phyloP scores from a whole-genome alignment of 108 stramenopile species.

The Skeletonema costatum region DNA sequence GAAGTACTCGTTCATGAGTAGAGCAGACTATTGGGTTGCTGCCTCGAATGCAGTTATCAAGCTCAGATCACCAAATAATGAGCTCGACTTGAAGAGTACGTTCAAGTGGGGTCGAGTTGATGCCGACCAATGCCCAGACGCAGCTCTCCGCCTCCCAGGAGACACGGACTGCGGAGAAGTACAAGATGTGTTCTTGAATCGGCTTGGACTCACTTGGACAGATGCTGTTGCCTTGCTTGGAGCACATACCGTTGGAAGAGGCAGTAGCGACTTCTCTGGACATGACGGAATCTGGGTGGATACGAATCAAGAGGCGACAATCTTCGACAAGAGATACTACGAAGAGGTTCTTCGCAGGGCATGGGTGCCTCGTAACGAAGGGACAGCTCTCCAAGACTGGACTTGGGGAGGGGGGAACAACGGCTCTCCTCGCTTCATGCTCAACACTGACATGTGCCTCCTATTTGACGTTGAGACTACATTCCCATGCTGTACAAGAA shows the following conservation, averaged over 20 bases:
- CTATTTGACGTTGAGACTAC: neutral
- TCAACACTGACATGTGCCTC: too few species aligned
- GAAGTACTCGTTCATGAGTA: conserved; percentile 13
- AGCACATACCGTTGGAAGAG: conserved; percentile 42
- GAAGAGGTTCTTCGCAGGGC: conserved; percentile 6
- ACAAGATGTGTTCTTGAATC: neutral
- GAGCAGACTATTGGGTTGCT: conserved; percentile 37
- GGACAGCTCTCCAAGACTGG: conserved; percentile 17
- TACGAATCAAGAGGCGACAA: conserved; percentile 11
- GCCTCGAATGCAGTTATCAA: conserved; percentile 26
- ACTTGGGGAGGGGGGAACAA: neutral
- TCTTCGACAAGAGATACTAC: conserved; percentile 42
- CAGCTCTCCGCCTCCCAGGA: conserved; percentile 19
- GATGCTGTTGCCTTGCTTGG: conserved; percentile 53
- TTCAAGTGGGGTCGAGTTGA: too few species aligned
- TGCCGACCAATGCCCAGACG: neutral
- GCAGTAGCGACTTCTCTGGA: conserved; percentile 21
- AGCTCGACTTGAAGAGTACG: too few species aligned
- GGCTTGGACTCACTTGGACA: conserved; percentile 24
- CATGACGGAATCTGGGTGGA: conserved; percentile 46
- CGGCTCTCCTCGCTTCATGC: neutral
- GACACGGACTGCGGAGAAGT: conserved; percentile 17
- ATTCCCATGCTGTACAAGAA: conserved; percentile 15
- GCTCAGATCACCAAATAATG: conserved; percentile 1
- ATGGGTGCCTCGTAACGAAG: conserved; percentile 20